Evolutionary conservation across 2,329 filamentous ascomycete species (phyloP).

Genomic region (Alternaria sp.): DNA sequence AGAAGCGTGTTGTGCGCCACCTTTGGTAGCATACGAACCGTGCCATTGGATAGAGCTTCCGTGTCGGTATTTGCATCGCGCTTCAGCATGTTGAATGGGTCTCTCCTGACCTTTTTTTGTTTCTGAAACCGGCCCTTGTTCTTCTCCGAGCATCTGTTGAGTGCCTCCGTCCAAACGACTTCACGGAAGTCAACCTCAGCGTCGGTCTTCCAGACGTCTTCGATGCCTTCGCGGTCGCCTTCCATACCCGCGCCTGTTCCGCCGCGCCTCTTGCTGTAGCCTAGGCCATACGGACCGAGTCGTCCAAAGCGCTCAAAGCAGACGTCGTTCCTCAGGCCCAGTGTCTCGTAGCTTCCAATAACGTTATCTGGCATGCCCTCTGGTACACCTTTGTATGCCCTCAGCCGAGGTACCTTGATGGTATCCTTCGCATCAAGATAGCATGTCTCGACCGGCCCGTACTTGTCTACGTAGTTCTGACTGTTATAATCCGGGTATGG

Average conservation of each 20-base stretch:
- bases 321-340: conserved; percentile 81
- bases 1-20: conserved; percentile 50
- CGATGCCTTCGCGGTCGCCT: conserved; percentile 81
- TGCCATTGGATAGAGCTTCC: conserved; percentile 19
- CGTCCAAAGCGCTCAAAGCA: conserved; percentile 94
- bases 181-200: conserved; percentile 78
- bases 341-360: conserved; percentile 83
- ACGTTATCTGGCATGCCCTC: conserved; percentile 84
- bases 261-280: conserved; percentile 80
- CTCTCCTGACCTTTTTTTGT: conserved; percentile 42
- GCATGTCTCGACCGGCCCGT: conserved; percentile 73
- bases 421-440: conserved; percentile 75
- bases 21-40: conserved; percentile 32
- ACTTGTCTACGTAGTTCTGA: conserved; percentile 63
- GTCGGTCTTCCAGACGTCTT: conserved; percentile 75
- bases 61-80: conserved; percentile 16
- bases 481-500: conserved; percentile 74
- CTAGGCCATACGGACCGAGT: conserved; percentile 87
- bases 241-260: conserved; percentile 86
- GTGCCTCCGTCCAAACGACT: conserved; percentile 80
- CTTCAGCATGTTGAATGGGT: conserved; percentile 54
- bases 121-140: conserved; percentile 74
- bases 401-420: conserved; percentile 72
- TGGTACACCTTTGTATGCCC: conserved; percentile 79
- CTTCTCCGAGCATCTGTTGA: conserved; percentile 74